These are phyloP conservation scores for Cordyceps cateniannulata DNA, from an alignment of 2,329 filamentous ascomycete species.

Conservation along the genomic window DNA sequence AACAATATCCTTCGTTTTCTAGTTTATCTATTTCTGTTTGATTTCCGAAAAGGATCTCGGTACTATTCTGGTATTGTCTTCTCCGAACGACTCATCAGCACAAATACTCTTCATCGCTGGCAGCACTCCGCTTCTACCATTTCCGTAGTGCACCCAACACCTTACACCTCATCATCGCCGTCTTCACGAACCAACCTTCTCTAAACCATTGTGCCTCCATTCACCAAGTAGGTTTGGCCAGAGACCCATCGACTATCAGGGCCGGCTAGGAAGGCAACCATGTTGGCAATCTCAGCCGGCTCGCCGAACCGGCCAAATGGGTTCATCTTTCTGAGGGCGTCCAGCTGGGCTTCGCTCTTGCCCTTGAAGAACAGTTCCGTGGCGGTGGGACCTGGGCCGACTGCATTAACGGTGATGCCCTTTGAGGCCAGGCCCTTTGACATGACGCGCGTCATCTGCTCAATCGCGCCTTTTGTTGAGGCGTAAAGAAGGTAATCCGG, in stretches of 20 bases:
- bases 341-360: conserved; percentile 40
- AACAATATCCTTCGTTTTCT: no score
- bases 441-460: conserved; percentile 49
- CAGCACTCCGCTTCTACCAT: no score
- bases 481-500: conserved; percentile 46
- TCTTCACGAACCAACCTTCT: background rate
- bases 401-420: conserved; percentile 41
- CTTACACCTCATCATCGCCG: no score
- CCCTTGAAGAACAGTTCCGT: conserved; percentile 50
- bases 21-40: no score
- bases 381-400: conserved; percentile 39
- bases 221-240: conserved; percentile 18
- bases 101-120: no score
- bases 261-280: conserved; percentile 16
- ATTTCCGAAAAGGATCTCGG: no score
- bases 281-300: conserved; percentile 17
- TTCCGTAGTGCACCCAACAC: no score
- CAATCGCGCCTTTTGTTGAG: conserved; percentile 52
- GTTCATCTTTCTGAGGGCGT: conserved; percentile 26
- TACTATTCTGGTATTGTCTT: no score
- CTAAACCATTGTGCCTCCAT: conserved; percentile 15
- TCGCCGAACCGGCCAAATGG: conserved; percentile 18
- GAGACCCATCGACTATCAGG: conserved; percentile 17
- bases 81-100: no score
- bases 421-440: conserved; percentile 48